These are phyloP conservation scores for Plantago elongata DNA, from an alignment of 257 asterid species.

Conservation along the genomic window DNA sequence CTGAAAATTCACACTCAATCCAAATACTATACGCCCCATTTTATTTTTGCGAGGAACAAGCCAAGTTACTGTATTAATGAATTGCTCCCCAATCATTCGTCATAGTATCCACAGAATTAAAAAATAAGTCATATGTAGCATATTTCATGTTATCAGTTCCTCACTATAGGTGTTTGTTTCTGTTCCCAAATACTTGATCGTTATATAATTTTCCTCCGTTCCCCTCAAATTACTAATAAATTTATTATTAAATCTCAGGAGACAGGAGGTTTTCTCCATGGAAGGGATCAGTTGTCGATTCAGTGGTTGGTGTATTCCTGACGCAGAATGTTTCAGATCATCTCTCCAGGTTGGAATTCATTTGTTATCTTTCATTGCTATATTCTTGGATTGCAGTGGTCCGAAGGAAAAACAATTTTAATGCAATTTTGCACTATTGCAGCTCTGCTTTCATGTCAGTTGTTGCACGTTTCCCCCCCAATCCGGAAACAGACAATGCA, in stretches of 20 bases:
- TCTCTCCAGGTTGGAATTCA: constrained; percentile 51
- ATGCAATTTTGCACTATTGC: constrained; percentile 25
- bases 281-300: constrained; percentile 81
- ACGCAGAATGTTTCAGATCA: constrained; percentile 74
- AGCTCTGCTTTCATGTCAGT: constrained; percentile 76
- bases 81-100: no score
- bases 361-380: constrained; percentile 9
- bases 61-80: no score
- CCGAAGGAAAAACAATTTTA: constrained; percentile 3
- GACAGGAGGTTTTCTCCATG: constrained; percentile 63
- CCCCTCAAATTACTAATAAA: constrained; percentile 12
- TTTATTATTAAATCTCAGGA: constrained; percentile 33
- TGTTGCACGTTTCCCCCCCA: constrained; percentile 50
- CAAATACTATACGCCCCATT: no score
- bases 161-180: no score
- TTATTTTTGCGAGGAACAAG: no score
- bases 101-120: no score
- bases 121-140: no score
- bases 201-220: constrained; percentile 16
- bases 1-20: no score
- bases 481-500: constrained; percentile 24
- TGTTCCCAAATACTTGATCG: neutral
- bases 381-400: constrained; percentile 1
- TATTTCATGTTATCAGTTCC: no score
- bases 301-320: constrained; percentile 67